A percentile compares a stretch with the other conserved stretches of the same genome.
phyloP scores from a whole-genome alignment of 2,329 filamentous ascomycete species.

The Thelonectria olida region DNA sequence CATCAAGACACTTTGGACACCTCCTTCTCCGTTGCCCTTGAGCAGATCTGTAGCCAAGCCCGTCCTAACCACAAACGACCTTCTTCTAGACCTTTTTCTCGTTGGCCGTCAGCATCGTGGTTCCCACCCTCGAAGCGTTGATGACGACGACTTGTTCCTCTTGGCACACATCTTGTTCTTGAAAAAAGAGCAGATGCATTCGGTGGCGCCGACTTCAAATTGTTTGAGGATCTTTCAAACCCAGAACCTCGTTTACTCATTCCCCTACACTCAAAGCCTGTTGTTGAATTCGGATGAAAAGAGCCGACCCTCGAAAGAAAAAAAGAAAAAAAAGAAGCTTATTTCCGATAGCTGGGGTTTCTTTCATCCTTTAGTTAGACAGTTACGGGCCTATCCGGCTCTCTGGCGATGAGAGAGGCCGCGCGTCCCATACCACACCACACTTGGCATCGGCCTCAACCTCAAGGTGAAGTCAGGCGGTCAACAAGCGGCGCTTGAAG shows the following conservation, averaged over 20 bases:
- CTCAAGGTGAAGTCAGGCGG: background rate
- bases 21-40: background rate
- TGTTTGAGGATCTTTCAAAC: background rate
- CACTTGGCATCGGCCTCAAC: background rate
- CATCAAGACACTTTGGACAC: too few relatives aligned
- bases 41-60: background rate
- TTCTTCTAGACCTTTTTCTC: background rate
- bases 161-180: background rate
- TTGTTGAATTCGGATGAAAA: background rate
- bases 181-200: background rate
- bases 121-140: background rate
- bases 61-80: background rate
- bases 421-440: slow-evolving; percentile 15
- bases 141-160: slow-evolving; percentile 2
- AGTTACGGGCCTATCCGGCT: background rate
- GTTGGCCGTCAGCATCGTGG: background rate
- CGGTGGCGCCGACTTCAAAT: background rate
- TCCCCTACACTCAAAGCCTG: background rate
- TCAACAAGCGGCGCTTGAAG: too few relatives aligned
- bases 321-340: slow-evolving; percentile 23
- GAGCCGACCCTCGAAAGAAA: background rate
- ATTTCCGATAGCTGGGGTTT: background rate
- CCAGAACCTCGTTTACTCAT: background rate
- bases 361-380: background rate
- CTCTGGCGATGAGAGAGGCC: background rate